phyloP scores from a whole-genome alignment of 2,329 filamentous ascomycete genomes.

The Rhinocladiella similis region DNA sequence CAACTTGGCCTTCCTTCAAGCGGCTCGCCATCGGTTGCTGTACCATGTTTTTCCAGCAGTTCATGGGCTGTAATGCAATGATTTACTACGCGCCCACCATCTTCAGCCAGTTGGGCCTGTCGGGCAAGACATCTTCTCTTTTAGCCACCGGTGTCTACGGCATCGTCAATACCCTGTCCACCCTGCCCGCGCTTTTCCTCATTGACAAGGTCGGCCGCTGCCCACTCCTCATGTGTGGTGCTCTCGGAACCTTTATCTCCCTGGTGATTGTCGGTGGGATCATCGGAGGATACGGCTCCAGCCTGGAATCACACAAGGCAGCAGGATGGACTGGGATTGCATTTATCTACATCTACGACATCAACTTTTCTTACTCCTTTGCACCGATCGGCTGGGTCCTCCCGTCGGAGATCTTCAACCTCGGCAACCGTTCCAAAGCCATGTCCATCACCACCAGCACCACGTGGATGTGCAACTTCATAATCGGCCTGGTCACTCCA shows the following conservation, averaged over 20 bases:
- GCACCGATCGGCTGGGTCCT: slow-evolving; percentile 42
- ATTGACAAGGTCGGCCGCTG: slow-evolving; percentile 42
- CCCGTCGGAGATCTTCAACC: slow-evolving; percentile 42
- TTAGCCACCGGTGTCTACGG: slow-evolving; percentile 42
- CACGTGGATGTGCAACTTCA: not conserved
- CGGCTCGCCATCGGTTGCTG: not conserved
- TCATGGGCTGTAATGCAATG: slow-evolving; percentile 42
- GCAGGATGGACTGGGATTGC: slow-evolving; percentile 69
- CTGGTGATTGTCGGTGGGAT: slow-evolving; percentile 72
- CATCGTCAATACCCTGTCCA: slow-evolving; percentile 39
- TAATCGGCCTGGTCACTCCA: not conserved
- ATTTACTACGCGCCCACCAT: slow-evolving; percentile 32
- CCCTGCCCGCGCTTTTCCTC: slow-evolving; percentile 40
- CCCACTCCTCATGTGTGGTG: slow-evolving; percentile 47
- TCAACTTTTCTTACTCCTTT: slow-evolving; percentile 60
- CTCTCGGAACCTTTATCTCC: slow-evolving; percentile 69
- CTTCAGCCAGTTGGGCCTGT: slow-evolving; percentile 36
- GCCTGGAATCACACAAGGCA: slow-evolving; percentile 56
- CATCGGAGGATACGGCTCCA: slow-evolving; percentile 59
- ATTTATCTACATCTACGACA: slow-evolving; percentile 66
- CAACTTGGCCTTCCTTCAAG: not conserved
- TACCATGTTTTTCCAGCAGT: slow-evolving; percentile 41
- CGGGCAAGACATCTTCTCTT: slow-evolving; percentile 37
- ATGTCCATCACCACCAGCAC: not conserved
- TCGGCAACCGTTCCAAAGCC: slow-evolving; percentile 32